Conservation (phyloP, 1,284 basidiomycete genomes). For the Cutaneotrichosporon cavernicola region DNA sequence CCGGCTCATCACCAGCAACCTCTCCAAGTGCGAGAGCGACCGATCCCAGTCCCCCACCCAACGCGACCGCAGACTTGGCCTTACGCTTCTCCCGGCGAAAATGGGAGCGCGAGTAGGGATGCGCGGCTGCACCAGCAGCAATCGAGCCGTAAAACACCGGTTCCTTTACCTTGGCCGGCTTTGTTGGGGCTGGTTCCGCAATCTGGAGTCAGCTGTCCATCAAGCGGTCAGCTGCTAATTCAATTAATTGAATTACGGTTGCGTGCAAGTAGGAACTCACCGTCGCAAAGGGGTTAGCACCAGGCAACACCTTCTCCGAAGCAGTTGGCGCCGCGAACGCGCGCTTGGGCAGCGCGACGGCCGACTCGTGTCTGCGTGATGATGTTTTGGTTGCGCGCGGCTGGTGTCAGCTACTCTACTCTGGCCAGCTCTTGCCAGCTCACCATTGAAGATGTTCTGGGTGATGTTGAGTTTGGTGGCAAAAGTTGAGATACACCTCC, state of each 20-base stretch:
- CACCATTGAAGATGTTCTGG: conserved; percentile 18
- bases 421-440: neutral
- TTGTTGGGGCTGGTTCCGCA: conserved; percentile 9
- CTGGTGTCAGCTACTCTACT: conserved; percentile 22
- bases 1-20: conserved; percentile 12
- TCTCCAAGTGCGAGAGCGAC: conserved; percentile 41
- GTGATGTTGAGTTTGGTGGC: conserved; percentile 10
- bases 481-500: conserved; percentile 2
- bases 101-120: conserved; percentile 52
- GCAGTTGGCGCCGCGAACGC: conserved; percentile 24
- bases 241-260: too few species aligned
- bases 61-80: conserved; percentile 34
- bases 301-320: conserved; percentile 27
- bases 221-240: too few species aligned
- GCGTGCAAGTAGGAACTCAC: neutral
- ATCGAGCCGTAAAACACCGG: conserved; percentile 20
- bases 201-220: conserved; percentile 15
- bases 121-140: conserved; percentile 20
- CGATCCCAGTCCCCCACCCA: conserved; percentile 34
- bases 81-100: conserved; percentile 47
- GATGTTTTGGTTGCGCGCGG: conserved; percentile 32
- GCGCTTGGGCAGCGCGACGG: conserved; percentile 31
- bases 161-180: conserved; percentile 14
- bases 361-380: conserved; percentile 28
- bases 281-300: conserved; percentile 11